Base-by-base conservation (phyloP, 257 asterid species). In the Eustoma russellianum region DNA sequence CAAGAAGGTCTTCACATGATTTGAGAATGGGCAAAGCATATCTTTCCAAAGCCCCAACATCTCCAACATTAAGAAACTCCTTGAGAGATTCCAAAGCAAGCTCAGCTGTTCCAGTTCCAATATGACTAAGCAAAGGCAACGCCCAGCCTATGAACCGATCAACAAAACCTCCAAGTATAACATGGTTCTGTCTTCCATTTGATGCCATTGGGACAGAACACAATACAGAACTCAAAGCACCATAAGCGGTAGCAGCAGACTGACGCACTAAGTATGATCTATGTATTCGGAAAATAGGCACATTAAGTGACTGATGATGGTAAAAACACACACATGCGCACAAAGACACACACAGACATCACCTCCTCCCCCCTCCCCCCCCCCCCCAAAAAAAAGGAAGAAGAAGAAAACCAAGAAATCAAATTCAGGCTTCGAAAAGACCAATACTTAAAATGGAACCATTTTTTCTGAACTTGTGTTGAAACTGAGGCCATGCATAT, bases 1-100 rank as follows among this genome's bases (percentile, higher is more conserved):
- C 98, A 43, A 92, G 96, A 78, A 92, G 88, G 70, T 87, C 97
- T 70, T 88, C 95, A 74, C 97, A 92, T 56, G 97, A 84, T 73
- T 85, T 92, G 65, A 92, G 94, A 70, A 92, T 80, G 53, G 97
- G 88, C 75, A 85, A 68, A 44, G 95, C 94, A 81, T 80, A 88
- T 66, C 94, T 80, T 81, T 92, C 98, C 59, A 82, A 77, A 57
- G 96, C 81, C 62, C 83, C 84, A 70, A 76, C 85, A 59, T 92
- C 98, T 62, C 95, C 94, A 52, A 79, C 83, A 71, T 68, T 81
- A 55, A 92, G 94, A 75, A 92, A 92, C 65, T 92, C 98, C 1
- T 73, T 93, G 52, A 92, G 83, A 71, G 86, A 79, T 73, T 72
- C 97, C 75, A 88, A 66, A 56, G 98, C 90, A 63, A 92, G 77